Base-by-base conservation (phyloP, 805 yeast species). In the Kodamaea laetipori region DNA sequence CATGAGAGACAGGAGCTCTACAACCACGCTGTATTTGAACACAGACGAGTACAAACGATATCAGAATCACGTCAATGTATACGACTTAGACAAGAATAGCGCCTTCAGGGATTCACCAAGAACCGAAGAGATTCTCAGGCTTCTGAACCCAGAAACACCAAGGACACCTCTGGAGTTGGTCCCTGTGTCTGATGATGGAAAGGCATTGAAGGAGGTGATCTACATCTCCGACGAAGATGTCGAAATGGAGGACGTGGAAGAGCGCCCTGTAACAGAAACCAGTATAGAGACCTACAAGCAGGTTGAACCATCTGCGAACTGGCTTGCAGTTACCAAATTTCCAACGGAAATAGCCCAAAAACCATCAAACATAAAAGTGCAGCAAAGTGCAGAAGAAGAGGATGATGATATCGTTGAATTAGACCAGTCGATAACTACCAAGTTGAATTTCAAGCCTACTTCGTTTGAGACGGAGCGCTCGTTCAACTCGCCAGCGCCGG, bases 371-470 rank as follows among this genome's bases (percentile, higher is more conserved):
- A 18, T 18, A n/a, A 17, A 33, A 13, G 30, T 26, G 6, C 37
- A 24, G 31, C 21, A 15, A n/a, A 16, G 21, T 15, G 36, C 32
- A 6, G 47, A 44, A 4, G 25, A 35, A 4, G 50, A n/a, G n/a
- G n/a, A 47, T 10, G 53, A 50, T 12, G 54, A 50, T 19, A 21
- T 50, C 11, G 38, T 46, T 13, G 49, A 45, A 7, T 21, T 50
- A 17, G 54, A 48, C 16, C 44, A 42, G 6, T 42, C 44, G 4
- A 45, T 41, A 2, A 35, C 43, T 7, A 19, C 37, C 12, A 41
- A 44, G 16, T 31, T 33, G 21, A 41, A 42, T 5, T 50, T 50
- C 45, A 50, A 50, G 24, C 48, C 48, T 6, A 45, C 50, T 1
- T 37, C 50, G 2, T 50, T 50, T 17, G 44, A 41, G 4, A 19